Percentiles rank a stretch among this genome's conserved stretches.
These are phyloP conservation scores for Prinsepia uniflora DNA, from an alignment of 306 rosid genomes.

Conservation along the genomic window DNA sequence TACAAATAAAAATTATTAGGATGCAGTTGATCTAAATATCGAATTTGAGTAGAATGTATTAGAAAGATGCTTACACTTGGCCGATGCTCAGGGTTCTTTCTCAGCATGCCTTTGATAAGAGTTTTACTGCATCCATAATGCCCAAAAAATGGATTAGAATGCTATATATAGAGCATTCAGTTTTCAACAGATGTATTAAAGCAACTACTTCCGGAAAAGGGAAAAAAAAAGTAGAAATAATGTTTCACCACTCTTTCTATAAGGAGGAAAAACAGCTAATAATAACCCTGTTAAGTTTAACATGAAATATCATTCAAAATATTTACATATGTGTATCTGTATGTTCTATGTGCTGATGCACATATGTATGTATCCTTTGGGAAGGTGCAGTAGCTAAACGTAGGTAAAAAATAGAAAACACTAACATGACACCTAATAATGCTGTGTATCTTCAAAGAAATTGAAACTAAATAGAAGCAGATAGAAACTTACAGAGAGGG, in stretches of 20 bases:
- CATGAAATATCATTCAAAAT: background rate
- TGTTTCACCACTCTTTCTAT: background rate
- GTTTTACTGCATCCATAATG: constrained; percentile 64
- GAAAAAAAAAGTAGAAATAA: background rate
- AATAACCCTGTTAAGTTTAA: background rate
- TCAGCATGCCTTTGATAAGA: constrained; percentile 93
- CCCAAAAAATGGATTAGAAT: constrained; percentile 3
- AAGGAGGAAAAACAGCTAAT: background rate
- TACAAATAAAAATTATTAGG: constrained; percentile 22
- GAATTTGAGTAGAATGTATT: constrained; percentile 15
- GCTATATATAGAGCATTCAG: constrained; percentile 20
- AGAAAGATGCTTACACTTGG: constrained; percentile 65
- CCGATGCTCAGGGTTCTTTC: constrained; percentile 94
- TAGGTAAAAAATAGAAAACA: background rate
- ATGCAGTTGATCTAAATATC: constrained; percentile 5
- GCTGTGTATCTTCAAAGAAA: background rate
- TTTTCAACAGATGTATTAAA: constrained; percentile 8
- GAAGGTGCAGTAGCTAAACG: background rate
- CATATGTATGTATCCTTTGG: background rate
- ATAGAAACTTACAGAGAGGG: constrained; percentile 74
- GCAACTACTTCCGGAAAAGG: background rate
- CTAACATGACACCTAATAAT: background rate
- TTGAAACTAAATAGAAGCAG: constrained; percentile 16
- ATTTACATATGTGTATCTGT: background rate
- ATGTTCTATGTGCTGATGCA: background rate